Percentiles rank a stretch among this genome's conserved stretches.
Conservation (phyloP, 805 yeast species). For the Pichia ethanolica region DNA sequence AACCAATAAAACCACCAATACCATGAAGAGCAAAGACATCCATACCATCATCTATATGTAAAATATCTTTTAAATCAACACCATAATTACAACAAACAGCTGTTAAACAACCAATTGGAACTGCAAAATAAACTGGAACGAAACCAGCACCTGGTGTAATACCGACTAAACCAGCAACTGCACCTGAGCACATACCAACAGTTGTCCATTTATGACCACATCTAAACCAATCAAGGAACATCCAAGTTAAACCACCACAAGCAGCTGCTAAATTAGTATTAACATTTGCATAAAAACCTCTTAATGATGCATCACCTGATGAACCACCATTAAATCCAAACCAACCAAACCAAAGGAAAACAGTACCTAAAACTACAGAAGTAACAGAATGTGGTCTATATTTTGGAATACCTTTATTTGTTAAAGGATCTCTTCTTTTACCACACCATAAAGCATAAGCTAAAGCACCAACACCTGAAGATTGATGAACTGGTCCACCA, state of each 20-base stretch:
- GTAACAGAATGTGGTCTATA: constrained; percentile 93
- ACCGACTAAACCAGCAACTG: constrained; percentile 89
- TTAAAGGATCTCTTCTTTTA: constrained; percentile 78
- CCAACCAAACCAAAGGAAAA: constrained; percentile 98
- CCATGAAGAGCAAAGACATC: constrained; percentile 94
- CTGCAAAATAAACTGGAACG: constrained; percentile 86
- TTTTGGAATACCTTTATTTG: constrained; percentile 66
- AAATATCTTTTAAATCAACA: constrained; percentile 63
- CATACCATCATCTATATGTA: constrained; percentile 87
- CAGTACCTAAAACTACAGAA: constrained; percentile 85
- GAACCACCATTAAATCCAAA: constrained; percentile 99
- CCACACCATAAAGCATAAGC: constrained; percentile 91
- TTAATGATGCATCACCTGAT: constrained; percentile 84
- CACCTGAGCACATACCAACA: constrained; percentile 90
- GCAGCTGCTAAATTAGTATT: constrained; percentile 95
- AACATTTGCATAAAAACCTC: constrained; percentile 90
- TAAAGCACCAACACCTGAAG: constrained; percentile 91
- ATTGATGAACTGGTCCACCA: constrained; percentile 96
- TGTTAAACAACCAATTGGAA: constrained; percentile 74
- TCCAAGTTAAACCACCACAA: constrained; percentile 89
- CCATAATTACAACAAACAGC: constrained; percentile 78
- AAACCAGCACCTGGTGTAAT: constrained; percentile 96
- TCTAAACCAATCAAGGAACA: constrained; percentile 83
- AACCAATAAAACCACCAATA: constrained; percentile 84
- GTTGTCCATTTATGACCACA: constrained; percentile 87